Conservation (phyloP, 306 rosid species). For the Potentilla sterilis region DNA sequence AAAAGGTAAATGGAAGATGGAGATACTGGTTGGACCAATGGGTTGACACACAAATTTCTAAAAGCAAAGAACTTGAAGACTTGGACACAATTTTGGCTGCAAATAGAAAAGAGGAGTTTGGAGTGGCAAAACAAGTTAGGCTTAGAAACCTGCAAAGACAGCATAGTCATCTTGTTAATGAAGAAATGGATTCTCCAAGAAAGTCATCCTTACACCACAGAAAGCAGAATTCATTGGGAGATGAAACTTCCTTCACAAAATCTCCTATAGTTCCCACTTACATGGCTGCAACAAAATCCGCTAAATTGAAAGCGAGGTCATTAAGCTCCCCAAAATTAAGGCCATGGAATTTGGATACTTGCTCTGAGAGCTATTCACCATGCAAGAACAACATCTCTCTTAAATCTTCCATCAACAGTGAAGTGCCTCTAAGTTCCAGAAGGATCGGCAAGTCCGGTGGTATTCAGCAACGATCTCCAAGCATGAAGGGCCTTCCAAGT, state of each 20-base stretch:
- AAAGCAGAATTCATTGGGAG: slow-evolving; percentile 62
- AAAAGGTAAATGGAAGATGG: slow-evolving; percentile 79
- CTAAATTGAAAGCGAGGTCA: slow-evolving; percentile 69
- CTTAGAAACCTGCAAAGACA: slow-evolving; percentile 36
- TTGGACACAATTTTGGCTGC: slow-evolving; percentile 58
- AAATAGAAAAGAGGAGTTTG: slow-evolving; percentile 36
- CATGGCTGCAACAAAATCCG: slow-evolving; percentile 97
- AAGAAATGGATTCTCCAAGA: slow-evolving; percentile 59
- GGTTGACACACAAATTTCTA: slow-evolving; percentile 92
- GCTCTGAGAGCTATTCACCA: slow-evolving; percentile 68
- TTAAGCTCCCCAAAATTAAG: slow-evolving; percentile 71
- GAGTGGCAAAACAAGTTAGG: slow-evolving; percentile 38
- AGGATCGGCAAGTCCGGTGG: slow-evolving; percentile 28
- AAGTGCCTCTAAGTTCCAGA: slow-evolving; percentile 28
- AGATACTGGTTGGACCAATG: slow-evolving; percentile 93
- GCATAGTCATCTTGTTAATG: slow-evolving; percentile 18
- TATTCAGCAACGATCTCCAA: slow-evolving; percentile 67
- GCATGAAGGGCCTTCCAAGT: slow-evolving; percentile 69
- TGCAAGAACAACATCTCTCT: slow-evolving; percentile 64
- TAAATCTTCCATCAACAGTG: slow-evolving; percentile 47
- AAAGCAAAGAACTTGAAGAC: slow-evolving; percentile 90
- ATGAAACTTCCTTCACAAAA: slow-evolving; percentile 51
- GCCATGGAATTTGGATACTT: slow-evolving; percentile 45
- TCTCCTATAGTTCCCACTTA: slow-evolving; percentile 76
- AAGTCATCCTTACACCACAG: slow-evolving; percentile 41